These are phyloP conservation scores for Streptanthus diversifolius DNA, from an alignment of 345 rosid genomes.

Conservation along the genomic window DNA sequence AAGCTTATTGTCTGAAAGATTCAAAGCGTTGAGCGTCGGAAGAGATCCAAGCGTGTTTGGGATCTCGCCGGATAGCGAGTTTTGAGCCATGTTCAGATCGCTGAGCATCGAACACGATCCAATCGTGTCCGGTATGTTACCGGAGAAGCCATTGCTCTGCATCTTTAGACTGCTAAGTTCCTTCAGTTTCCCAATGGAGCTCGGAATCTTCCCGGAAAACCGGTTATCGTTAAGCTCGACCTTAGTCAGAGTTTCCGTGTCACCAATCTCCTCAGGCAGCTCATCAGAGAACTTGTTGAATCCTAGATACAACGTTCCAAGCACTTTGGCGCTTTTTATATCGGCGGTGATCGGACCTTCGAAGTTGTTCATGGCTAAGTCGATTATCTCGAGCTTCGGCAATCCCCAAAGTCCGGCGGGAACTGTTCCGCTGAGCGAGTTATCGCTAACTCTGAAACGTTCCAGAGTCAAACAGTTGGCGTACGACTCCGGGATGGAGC, in stretches of 20 bases:
- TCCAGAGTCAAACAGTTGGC: slow-evolving; percentile 50
- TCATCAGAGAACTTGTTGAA: slow-evolving; percentile 66
- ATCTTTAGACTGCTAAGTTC: slow-evolving; percentile 49
- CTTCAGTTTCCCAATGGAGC: slow-evolving; percentile 50
- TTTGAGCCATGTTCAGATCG: slow-evolving; percentile 61
- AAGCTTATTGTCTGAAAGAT: slow-evolving; percentile 63
- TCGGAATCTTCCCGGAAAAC: slow-evolving; percentile 61
- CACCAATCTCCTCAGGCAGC: slow-evolving; percentile 64
- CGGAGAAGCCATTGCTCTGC: slow-evolving; percentile 60
- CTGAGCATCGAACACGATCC: slow-evolving; percentile 63
- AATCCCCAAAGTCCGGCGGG: slow-evolving; percentile 87
- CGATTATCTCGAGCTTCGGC: slow-evolving; percentile 58
- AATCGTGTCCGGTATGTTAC: slow-evolving; percentile 55
- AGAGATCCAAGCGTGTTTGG: slow-evolving; percentile 65
- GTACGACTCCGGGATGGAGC: slow-evolving; percentile 66
- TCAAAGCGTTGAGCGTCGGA: slow-evolving; percentile 64
- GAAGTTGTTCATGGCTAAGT: slow-evolving; percentile 51
- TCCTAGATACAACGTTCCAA: slow-evolving; percentile 43
- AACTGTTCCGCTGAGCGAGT: slow-evolving; percentile 60
- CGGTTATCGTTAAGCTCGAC: slow-evolving; percentile 56
- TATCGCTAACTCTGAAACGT: slow-evolving; percentile 72
- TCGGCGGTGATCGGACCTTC: slow-evolving; percentile 59
- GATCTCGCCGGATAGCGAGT: slow-evolving; percentile 61
- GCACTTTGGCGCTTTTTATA: slow-evolving; percentile 51
- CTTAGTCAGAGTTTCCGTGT: slow-evolving; percentile 38